Conservation (phyloP, 495 filamentous ascomycete genomes). For the Podospora australis region DNA sequence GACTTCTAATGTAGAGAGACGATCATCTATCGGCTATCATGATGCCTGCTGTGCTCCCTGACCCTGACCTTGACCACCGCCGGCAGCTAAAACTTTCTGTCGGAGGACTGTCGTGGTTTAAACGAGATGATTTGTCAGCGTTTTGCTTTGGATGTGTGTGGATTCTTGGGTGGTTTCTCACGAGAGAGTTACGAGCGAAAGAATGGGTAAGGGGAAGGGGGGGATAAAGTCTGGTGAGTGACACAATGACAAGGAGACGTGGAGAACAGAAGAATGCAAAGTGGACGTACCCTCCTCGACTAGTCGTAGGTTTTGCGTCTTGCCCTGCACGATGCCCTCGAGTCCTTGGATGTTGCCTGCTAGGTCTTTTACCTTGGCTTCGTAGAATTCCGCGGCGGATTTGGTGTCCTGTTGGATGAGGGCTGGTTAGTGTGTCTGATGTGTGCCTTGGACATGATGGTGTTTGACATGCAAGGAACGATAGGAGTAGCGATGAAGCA, state of each 20-base stretch:
- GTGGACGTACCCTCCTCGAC: conserved; percentile 73
- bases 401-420: conserved; percentile 45
- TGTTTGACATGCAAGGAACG: too few species aligned
- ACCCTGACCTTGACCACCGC: conserved; percentile 5
- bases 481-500: too few species aligned
- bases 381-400: conserved; percentile 80
- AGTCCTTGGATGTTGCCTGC: conserved; percentile 73
- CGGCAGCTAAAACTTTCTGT: conserved; percentile 48
- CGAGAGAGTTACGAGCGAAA: too few species aligned
- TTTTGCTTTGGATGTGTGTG: too few species aligned
- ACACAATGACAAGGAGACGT: too few species aligned
- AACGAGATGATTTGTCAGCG: not conserved
- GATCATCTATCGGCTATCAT: too few species aligned
- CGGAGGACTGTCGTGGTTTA: conserved; percentile 41
- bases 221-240: too few species aligned
- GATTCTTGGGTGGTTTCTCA: too few species aligned
- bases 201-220: too few species aligned
- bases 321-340: conserved; percentile 78
- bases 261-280: not conserved
- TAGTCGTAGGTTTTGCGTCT: conserved; percentile 73
- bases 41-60: conserved; percentile 10
- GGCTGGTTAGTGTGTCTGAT: conserved; percentile 1
- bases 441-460: too few species aligned
- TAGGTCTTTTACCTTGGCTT: conserved; percentile 74
- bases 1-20: too few species aligned